Percentiles rank a stretch among this genome's conserved stretches.
These are phyloP conservation scores for Linanthus parryae DNA, from an alignment of 148 eudicot genomes.

Conservation along the genomic window DNA sequence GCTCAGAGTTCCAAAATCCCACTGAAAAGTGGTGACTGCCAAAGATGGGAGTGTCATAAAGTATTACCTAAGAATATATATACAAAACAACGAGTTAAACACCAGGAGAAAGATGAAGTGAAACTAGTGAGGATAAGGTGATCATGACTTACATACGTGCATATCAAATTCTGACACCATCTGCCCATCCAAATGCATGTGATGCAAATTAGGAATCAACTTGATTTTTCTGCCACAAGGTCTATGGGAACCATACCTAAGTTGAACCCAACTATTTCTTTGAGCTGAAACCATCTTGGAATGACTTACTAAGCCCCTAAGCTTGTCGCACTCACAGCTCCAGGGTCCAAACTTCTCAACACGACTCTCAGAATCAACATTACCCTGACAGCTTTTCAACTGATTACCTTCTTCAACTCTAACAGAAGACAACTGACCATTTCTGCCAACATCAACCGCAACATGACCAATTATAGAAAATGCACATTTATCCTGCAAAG, in stretches of 20 bases:
- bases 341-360: constrained; percentile 15
- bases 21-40: constrained; percentile 75
- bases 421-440: constrained; percentile 10
- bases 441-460: constrained; percentile 22
- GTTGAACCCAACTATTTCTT: constrained; percentile 43
- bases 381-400: constrained; percentile 4
- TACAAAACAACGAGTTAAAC: constrained; percentile 17
- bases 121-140: constrained; percentile 20
- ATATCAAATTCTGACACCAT: constrained; percentile 45
- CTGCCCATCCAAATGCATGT: constrained; percentile 46
- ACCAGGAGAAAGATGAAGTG: constrained; percentile 5
- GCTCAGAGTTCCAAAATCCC: constrained; percentile 29
- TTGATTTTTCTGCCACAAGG: constrained; percentile 21
- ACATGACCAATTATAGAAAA: constrained; percentile 63
- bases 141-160: constrained; percentile 96
- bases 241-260: constrained; percentile 24
- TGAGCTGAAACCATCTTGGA: constrained; percentile 17
- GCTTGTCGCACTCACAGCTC: constrained; percentile 32
- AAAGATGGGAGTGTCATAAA: constrained; percentile 72
- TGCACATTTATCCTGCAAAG: constrained; percentile 53
- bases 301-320: constrained; percentile 27
- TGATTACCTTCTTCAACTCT: constrained; percentile 20
- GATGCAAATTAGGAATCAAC: constrained; percentile 59
- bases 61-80: constrained; percentile 52
- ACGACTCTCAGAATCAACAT: constrained; percentile 6